These are phyloP conservation scores for Eremothecium sinecaudum DNA, from an alignment of 1,139 yeast species.

Conservation along the genomic window DNA sequence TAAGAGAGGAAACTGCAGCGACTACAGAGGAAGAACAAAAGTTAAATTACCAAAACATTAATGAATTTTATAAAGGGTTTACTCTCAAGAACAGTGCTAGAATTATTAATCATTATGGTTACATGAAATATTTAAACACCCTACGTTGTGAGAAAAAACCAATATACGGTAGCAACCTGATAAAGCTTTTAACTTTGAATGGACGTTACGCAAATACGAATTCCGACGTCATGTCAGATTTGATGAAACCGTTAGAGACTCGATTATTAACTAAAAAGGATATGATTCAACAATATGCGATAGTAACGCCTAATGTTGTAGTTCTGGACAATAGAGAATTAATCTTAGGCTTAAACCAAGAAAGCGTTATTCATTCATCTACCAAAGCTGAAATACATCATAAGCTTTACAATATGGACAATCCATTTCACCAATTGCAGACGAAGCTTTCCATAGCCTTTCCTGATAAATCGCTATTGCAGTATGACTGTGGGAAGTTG, in stretches of 20 bases:
- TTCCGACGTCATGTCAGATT: constrained; percentile 5
- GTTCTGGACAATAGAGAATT: constrained; percentile 64
- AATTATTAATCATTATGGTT: constrained; percentile 44
- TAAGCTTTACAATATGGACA: constrained; percentile 36
- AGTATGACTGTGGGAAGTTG: constrained; percentile 94
- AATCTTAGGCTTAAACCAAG: constrained; percentile 27
- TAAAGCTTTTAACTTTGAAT: constrained; percentile 28
- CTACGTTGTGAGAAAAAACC: constrained; percentile 52
- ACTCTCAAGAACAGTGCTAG: constrained; percentile 44
- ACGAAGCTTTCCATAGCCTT: constrained; percentile 86
- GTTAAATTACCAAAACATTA: constrained; percentile 33
- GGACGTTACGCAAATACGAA: constrained; percentile 3
- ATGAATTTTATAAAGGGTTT: constrained; percentile 51
- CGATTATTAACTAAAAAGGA: constrained; percentile 37
- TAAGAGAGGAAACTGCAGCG: constrained; percentile 17
- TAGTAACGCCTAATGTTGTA: constrained; percentile 81
- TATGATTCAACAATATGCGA: constrained; percentile 65
- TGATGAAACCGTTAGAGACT: constrained; percentile 30
- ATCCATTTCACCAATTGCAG: constrained; percentile 79
- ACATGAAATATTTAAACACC: constrained; percentile 53
- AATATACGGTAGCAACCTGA: constrained; percentile 44
- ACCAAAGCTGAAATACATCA: constrained; percentile 34
- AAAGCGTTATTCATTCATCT: constrained; percentile 17
- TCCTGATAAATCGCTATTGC: constrained; percentile 86
- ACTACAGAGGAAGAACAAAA: constrained; percentile 29